Evolutionary conservation across 768 basidiomycete genomes (phyloP), one percentile per base, ranked within the genome.

Genomic region (Tulasnella sp.): DNA sequence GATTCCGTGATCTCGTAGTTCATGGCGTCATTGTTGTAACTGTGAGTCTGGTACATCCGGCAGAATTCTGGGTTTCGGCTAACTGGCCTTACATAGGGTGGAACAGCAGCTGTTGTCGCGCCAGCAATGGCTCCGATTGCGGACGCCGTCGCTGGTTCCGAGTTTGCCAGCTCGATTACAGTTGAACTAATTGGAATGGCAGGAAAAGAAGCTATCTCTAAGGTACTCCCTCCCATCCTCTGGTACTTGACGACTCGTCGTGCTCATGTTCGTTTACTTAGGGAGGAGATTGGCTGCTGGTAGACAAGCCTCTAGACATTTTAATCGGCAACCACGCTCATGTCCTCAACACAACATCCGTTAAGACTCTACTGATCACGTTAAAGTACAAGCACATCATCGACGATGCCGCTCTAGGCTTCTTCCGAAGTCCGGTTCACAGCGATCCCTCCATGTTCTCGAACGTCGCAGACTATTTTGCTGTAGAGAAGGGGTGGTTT

Each of bases 401-500:
- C 44, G 70, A 40, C 40, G 69, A 42, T 57, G 78, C 57, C 20
- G 20, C 73, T 1, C 39, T 78, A 32, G 79, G 80, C 0, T 91
- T 90, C 83, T 91, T 88, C 81, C 86, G 91, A 44, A 88, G 89
- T 78, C 89, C 90, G 35, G 78, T 89, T 39, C 89, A 91, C 82
- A 89, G 88, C 77, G 89, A 91, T 80, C 80, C 83, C n/a, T 89
- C 89, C 5, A 83, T 91, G 20, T 91, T 91, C 80, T 83, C 90
- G 48, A 84, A 85, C 10, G 88, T 92, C 26, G 90, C 88, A 80
- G 90, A 90, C 75, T 91, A 91, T 77, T 83, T 91, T 67, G 86
- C 89, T 3, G 84, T 89, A 4, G 88, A 89, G 83, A 90, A 91
- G 82, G 90, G 90, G 18, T 91, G 91, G 90, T 91, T 91, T 83